Evolutionary conservation across 179 eudicot species (phyloP), one percentile per base, ranked within the genome.

Genomic region (Amaranthus tricolor): DNA sequence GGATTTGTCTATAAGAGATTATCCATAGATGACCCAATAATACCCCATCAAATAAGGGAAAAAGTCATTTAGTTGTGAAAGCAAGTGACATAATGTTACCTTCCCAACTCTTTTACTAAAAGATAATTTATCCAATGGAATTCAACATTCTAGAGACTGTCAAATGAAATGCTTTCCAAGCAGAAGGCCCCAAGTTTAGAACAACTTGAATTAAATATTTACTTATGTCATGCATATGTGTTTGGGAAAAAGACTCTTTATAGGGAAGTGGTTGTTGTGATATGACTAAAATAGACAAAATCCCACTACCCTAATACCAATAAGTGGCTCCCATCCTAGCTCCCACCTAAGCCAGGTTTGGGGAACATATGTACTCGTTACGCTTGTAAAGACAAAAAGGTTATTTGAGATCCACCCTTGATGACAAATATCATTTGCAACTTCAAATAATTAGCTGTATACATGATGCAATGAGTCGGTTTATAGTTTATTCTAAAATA

Each of bases 111-210:
- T 51, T n/a, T n/a, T 71, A 31, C 40, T 31, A 5, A 71, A 57
- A 57, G 64, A 6, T 57, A 56, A 71, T 0, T 10, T 17, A 44
- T 71, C 74, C 74, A 44, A 17, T 57, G 53, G 73, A 40, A 70
- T 43, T 55, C 5, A 31, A 44, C 72, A 21, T 50, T 31, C 52
- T 51, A 70, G 49, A 55, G 17, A 56, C 16, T 15, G 62, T 50
- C 62, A 55, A 70, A 43, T 67, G 16, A 40, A 55, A 44, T 5
- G 40, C 54, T 9, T 17, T 17, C 13, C n/a, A 71, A 71, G 43
- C 20, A 14, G 14, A 54, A 6, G 17, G 43, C 7, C 31, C 31
- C 10, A 50, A 44, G 20, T n/a, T 67, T 16, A 19, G 12, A 6
- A 44, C 44, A 49, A 19, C 57, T 67, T 67, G 10, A 9, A 19